Evolutionary conservation across 176 grass and related monocot genomes (phyloP), one percentile per base, ranked within the genome.

Genomic region (Chrysopogon serrulatus): DNA sequence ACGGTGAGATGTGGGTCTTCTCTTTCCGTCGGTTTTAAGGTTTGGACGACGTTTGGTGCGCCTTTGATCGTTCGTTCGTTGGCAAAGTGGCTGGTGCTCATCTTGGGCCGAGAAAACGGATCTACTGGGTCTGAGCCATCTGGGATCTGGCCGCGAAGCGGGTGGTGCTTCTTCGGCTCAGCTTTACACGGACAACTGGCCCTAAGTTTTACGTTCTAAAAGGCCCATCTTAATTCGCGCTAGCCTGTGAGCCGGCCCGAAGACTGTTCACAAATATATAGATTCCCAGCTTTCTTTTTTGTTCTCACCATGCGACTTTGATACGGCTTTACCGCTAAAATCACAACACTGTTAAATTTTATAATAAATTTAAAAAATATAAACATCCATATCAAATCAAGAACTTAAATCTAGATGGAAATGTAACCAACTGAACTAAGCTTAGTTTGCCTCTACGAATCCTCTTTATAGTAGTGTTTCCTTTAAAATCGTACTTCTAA

Each of bases 1-100:
- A 65, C 16, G 26, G 61, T n/a, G 30, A 65, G 71, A 49, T 3
- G 54, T 10, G 37, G 78, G 30, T 51, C 60, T 6, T 14, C 23
- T 5, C 59, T 75, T 86, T 63, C 40, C 84, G 32, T 79, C 66
- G 51, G 65, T 48, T 71, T 44, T 28, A 78, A 57, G 83, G 19
- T 61, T 71, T 26, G 54, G 53, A 26, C 21, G 21, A n/a, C 5
- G 48, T 59, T 59, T n/a, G 69, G 65, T 63, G 56, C 48, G 34
- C 10, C 41, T 49, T 49, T 33, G 26, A 3, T 32, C 54, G 31
- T 70, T 41, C 73, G 42, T 35, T 36, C 75, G 36, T 45, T 72
- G 40, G 70, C 8, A 18, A 34, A 74, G 31, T 35, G 72, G 47
- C 10, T 74, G 31, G 10, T 53, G 72, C n/a, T n/a, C n/a, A 33